Evolutionary conservation across 2,329 filamentous ascomycete species (phyloP).

Genomic region (Ophiosphaerella korrae): DNA sequence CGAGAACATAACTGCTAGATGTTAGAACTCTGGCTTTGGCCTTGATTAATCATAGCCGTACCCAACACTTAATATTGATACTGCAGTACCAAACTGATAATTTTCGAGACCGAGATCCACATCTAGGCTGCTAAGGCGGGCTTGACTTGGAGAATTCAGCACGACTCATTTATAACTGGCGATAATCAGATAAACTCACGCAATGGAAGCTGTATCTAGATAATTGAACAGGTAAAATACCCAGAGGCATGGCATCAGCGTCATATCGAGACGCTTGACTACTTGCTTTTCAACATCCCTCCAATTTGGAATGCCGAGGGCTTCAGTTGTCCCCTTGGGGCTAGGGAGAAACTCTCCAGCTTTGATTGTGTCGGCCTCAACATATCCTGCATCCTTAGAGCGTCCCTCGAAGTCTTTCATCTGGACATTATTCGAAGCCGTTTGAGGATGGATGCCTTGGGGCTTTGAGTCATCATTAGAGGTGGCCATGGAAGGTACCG

Average conservation of each 20-base stretch:
- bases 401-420: no score
- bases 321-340: not conserved
- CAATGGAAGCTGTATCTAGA: conserved; percentile 65
- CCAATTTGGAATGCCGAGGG: not conserved
- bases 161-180: not conserved
- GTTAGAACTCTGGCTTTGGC: conserved; percentile 28
- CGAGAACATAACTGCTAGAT: conserved; percentile 40
- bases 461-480: no score
- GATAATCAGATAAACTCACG: conserved; percentile 24
- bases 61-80: conserved; percentile 50
- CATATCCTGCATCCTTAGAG: not conserved
- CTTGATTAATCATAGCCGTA: conserved; percentile 54
- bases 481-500: no score
- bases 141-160: conserved; percentile 44
- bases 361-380: not conserved
- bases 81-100: conserved; percentile 41
- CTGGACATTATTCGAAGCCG: no score
- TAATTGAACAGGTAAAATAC: conserved; percentile 46
- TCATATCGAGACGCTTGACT: conserved; percentile 2
- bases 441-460: no score
- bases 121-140: conserved; percentile 64
- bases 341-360: not conserved
- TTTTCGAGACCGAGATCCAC: conserved; percentile 47
- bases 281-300: not conserved
- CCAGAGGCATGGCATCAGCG: conserved; percentile 32